Base-by-base conservation (phyloP, 2,329 filamentous ascomycete genomes). In the Plenodomus tracheiphilus region DNA sequence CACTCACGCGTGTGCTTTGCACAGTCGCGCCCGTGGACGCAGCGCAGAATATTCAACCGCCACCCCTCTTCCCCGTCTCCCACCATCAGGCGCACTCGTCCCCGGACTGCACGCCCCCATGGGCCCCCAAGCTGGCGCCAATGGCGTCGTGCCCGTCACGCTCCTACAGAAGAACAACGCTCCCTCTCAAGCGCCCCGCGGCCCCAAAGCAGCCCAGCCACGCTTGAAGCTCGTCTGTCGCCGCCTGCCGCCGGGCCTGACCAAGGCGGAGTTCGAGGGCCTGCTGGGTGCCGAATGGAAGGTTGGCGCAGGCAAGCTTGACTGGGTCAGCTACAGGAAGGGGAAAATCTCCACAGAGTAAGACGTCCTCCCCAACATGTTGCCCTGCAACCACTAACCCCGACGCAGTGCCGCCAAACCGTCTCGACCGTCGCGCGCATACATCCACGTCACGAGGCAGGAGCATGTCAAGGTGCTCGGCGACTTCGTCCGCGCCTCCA, bases 301-400 rank as follows among this genome's bases (percentile, higher is more conserved):
- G 64, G 64, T 82, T 3, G 89, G 88, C n/a, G 83, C 82, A 40
- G 91, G 90, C 25, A 94, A 86, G 68, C 84, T 95, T 11, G 92
- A 96, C 70, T 97, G 90, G 89, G 79, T 88, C 58, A 81, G 81
- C 41, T 99, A 84, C 69, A 81, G 81, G 49, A 75, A 80, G 46
- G 87, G 87, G 58, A 96, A 96, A 69, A 79, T 93, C 38, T 92
- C 91, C 1, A 87, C 85, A 67, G 89, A 96, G 91, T 95, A 77
- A 59, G 85, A 75, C 41, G 39, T 40, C 42, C 16, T 18, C 22
- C 18, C 22, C 19, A 2, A 8, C 15, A 3, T 37, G 16, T 21
- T 11, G 18, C 25, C 25, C 3, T 8, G 18, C 35, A 19, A 11
- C 35, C 13, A 28, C 60, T 65, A 46, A 64, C 46, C 3, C n/a